Conservation (phyloP, 352 stramenopile species). For the Globisporangium uncinulatum region DNA sequence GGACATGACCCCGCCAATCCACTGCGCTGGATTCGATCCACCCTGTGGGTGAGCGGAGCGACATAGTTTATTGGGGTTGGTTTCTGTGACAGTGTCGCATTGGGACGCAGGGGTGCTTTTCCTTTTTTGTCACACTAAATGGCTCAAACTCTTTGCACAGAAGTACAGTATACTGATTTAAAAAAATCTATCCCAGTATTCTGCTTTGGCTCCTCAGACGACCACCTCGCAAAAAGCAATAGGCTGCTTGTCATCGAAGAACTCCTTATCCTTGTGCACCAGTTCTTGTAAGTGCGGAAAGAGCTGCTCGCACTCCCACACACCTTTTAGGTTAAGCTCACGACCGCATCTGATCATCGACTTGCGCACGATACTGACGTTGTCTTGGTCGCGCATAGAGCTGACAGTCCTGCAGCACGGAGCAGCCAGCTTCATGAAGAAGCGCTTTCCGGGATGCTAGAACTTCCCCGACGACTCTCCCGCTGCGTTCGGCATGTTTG, state of each 20-base stretch:
- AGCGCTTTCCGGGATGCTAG: slow-evolving; percentile 6
- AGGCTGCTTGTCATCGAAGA: slow-evolving; percentile 10
- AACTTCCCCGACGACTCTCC: slow-evolving; percentile 12
- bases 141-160: too few species aligned
- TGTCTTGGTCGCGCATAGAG: slow-evolving; percentile 8
- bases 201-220: not conserved
- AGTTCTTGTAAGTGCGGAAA: slow-evolving; percentile 12
- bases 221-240: slow-evolving; percentile 8
- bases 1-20: not conserved
- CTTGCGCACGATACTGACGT: slow-evolving; percentile 15
- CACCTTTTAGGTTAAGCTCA: slow-evolving; percentile 7
- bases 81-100: too few species aligned
- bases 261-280: slow-evolving; percentile 5
- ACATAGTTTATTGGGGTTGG: too few species aligned
- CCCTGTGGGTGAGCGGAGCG: too few species aligned
- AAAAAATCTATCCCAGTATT: too few species aligned
- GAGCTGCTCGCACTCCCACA: slow-evolving; percentile 13
- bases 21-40: not conserved
- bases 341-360: slow-evolving; percentile 17
- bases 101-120: too few species aligned
- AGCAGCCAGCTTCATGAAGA: slow-evolving; percentile 8
- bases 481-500: slow-evolving; percentile 6
- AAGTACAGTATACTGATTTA: too few species aligned
- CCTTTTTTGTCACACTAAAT: too few species aligned
- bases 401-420: slow-evolving; percentile 8